Base-by-base conservation (phyloP, 208 protist genomes). In the Herpetomonas samuelpessoai region DNA sequence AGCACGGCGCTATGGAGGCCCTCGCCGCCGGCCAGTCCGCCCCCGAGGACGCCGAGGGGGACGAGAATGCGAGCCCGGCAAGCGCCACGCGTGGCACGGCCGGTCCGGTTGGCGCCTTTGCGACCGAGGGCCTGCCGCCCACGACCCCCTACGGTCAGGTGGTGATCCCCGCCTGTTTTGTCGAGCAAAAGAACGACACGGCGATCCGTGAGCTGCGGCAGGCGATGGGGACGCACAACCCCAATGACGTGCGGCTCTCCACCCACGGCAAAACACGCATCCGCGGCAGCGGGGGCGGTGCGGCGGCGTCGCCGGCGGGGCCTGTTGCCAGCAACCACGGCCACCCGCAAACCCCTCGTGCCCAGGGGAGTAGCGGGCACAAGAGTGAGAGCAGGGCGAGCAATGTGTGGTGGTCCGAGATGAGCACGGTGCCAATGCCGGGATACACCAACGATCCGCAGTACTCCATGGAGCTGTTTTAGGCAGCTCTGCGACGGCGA, bases 381-480 rank as follows among this genome's bases (percentile, higher is more conserved):
- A 63, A n/a, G n/a, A n/a, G 46, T 60, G 22, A 19, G 25, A 64
- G 45, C 24, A 58, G 64, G 38, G 66, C 62, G 39, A 86, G 72
- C 39, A 68, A 47, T n/a, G 81, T 65, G 48, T 95, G 89, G 89
- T 92, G 89, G 83, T 68, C 86, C 21, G 86, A 95, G 59, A 87
- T 84, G 79, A 95, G 83, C 61, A 70, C 78, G 0, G 75, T 75
- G 7, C 86, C 89, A 28, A 88, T 92, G 83, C 86, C 84, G 18
- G 68, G 71, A 55, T 93, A 90, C 65, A 80, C 89, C 1, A 48
- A 69, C 0, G 86, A 95, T 53, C 86, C 86, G n/a, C 89, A 93
- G 74, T 95, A 93, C 65, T 95, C 89, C 10, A 92, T 95, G 86
- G 89, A 95, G 65, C 75, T 95, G 10, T 92, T 92, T 52, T 95